Conservation (phyloP, 2,329 filamentous ascomycete genomes). For the Xylariaceae sp. region DNA sequence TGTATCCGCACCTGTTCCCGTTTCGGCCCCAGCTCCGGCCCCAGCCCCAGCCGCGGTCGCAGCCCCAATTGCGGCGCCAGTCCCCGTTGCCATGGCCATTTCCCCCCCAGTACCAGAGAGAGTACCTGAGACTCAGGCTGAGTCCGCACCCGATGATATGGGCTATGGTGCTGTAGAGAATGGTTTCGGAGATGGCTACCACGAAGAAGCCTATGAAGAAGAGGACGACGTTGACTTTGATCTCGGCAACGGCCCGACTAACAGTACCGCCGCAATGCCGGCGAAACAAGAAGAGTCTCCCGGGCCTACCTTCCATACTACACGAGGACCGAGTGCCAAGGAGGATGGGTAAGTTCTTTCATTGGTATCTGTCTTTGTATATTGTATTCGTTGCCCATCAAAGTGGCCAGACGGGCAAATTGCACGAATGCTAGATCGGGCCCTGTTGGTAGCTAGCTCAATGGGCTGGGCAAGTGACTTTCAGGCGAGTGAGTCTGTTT, state of each 20-base stretch:
- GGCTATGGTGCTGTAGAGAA: slow-evolving; percentile 31
- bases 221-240: slow-evolving; percentile 59
- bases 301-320: slow-evolving; percentile 30
- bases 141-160: slow-evolving; percentile 32
- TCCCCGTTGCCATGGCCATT: slow-evolving; percentile 23
- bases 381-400: slow-evolving; percentile 13
- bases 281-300: slow-evolving; percentile 34
- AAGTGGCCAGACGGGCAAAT: slow-evolving; percentile 1
- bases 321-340: slow-evolving; percentile 67
- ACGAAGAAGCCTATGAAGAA: slow-evolving; percentile 47
- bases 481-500: slow-evolving; percentile 17
- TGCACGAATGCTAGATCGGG: slow-evolving; percentile 8
- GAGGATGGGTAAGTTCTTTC: slow-evolving; percentile 79
- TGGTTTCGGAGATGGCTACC: slow-evolving; percentile 40
- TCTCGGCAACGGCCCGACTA: slow-evolving; percentile 44
- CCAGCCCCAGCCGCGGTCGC: slow-evolving; percentile 29
- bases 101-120: slow-evolving; percentile 28
- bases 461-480: slow-evolving; percentile 18
- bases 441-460: slow-evolving; percentile 13
- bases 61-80: slow-evolving; percentile 25
- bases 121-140: slow-evolving; percentile 32
- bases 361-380: slow-evolving; percentile 18
- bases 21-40: slow-evolving; percentile 26
- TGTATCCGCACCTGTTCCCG: slow-evolving; percentile 13
- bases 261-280: slow-evolving; percentile 24